Percentiles rank a stretch among this genome's conserved stretches.
These are phyloP conservation scores for Limonium bicolor DNA, from an alignment of 148 eudicot species.

Conservation along the genomic window DNA sequence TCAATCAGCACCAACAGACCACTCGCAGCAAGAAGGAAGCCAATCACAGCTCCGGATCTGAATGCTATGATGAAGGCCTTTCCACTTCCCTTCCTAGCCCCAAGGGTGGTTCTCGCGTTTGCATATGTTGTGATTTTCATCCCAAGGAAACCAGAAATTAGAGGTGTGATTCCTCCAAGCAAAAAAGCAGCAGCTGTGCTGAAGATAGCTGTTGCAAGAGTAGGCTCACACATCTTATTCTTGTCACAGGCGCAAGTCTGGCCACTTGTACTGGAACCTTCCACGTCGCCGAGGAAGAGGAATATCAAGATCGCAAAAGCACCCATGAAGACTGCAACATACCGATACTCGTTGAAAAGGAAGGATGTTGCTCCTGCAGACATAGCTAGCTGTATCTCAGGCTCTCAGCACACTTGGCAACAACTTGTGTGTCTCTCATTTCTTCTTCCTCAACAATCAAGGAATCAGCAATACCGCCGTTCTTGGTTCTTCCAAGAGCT, in stretches of 20 bases:
- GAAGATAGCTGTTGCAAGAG: slow-evolving; percentile 67
- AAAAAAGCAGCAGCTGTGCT: slow-evolving; percentile 58
- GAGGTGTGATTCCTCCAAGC: slow-evolving; percentile 65
- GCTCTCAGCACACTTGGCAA: too few species aligned
- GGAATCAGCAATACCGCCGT: too few species aligned
- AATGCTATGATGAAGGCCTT: slow-evolving; percentile 60
- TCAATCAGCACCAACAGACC: slow-evolving; percentile 82
- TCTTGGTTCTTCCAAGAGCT: too few species aligned
- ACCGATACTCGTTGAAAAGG: slow-evolving; percentile 53
- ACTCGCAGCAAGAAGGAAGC: slow-evolving; percentile 90
- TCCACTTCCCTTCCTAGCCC: slow-evolving; percentile 23
- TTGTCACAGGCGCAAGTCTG: slow-evolving; percentile 56
- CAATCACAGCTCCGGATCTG: slow-evolving; percentile 98
- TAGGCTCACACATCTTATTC: slow-evolving; percentile 59
- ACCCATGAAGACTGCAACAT: slow-evolving; percentile 72
- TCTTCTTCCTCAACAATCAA: too few species aligned
- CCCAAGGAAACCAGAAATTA: slow-evolving; percentile 21
- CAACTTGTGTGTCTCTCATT: too few species aligned
- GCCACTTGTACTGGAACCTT: slow-evolving; percentile 62
- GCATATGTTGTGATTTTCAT: slow-evolving; percentile 27
- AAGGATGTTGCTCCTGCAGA: slow-evolving; percentile 69
- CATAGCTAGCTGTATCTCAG: too few species aligned
- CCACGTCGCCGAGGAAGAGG: slow-evolving; percentile 82
- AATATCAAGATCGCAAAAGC: slow-evolving; percentile 68
- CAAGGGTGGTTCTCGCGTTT: slow-evolving; percentile 25